Percentiles rank a stretch among this genome's conserved stretches.
These are phyloP conservation scores for Pholiota microspora DNA, from an alignment of 768 basidiomycete genomes.

Conservation along the genomic window DNA sequence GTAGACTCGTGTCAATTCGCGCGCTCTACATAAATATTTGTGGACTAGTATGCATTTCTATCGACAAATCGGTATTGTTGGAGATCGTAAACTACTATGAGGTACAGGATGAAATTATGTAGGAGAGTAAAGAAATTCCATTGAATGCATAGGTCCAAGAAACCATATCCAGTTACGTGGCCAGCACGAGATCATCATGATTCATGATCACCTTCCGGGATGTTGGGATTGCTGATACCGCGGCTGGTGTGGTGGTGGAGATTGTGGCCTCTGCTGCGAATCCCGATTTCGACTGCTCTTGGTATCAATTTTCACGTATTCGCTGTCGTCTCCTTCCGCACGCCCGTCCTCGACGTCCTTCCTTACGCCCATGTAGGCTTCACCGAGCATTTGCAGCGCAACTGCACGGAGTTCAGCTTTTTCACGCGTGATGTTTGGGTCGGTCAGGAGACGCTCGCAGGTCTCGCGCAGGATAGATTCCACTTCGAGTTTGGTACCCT, in stretches of 20 bases:
- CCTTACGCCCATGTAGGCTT: conserved; percentile 69
- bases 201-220: neutral
- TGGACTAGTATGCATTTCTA: neutral
- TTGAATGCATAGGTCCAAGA: no score
- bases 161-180: no score
- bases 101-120: neutral
- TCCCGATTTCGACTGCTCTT: conserved; percentile 54
- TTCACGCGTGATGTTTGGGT: conserved; percentile 46
- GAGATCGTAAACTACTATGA: neutral
- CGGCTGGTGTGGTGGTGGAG: conserved; percentile 6
- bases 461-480: conserved; percentile 88
- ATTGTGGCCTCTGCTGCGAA: conserved; percentile 12
- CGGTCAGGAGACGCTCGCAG: conserved; percentile 76
- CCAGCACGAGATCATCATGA: no score
- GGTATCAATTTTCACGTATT: conserved; percentile 83
- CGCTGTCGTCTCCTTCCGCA: conserved; percentile 53
- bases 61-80: neutral
- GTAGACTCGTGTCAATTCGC: neutral
- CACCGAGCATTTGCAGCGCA: conserved; percentile 81
- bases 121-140: neutral
- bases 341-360: conserved; percentile 47
- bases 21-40: neutral
- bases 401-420: conserved; percentile 75
- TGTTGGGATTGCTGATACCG: conserved; percentile 3
- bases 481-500: conserved; percentile 91